These are phyloP conservation scores for Quercus dentata DNA, from an alignment of 306 rosid genomes.

Conservation along the genomic window DNA sequence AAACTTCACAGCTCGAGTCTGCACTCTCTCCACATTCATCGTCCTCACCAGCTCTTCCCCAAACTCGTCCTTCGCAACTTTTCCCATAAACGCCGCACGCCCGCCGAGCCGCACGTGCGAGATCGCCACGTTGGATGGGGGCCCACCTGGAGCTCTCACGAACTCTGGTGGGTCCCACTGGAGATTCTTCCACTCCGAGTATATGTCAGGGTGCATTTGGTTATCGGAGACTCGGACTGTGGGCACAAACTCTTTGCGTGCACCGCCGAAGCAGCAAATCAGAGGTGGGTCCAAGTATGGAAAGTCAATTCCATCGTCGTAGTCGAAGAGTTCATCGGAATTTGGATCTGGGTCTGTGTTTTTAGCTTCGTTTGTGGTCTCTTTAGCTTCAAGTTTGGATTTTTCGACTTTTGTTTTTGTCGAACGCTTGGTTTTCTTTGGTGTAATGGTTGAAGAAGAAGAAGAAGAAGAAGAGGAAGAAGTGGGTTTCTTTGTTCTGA, in stretches of 20 bases:
- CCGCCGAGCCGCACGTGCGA: slow-evolving; percentile 92
- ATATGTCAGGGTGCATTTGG: slow-evolving; percentile 78
- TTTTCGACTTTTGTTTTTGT: slow-evolving; percentile 33
- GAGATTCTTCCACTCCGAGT: slow-evolving; percentile 92
- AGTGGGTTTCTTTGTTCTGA: slow-evolving; percentile 47
- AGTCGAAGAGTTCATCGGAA: slow-evolving; percentile 21
- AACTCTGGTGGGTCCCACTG: slow-evolving; percentile 99
- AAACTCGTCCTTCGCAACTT: slow-evolving; percentile 65
- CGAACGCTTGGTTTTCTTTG: slow-evolving; percentile 39
- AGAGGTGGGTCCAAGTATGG: slow-evolving; percentile 73
- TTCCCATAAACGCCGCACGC: slow-evolving; percentile 83
- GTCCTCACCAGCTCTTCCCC: slow-evolving; percentile 70
- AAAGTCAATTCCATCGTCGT: slow-evolving; percentile 66
- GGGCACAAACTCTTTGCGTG: slow-evolving; percentile 73
- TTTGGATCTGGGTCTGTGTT: slow-evolving; percentile 22
- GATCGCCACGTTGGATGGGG: slow-evolving; percentile 80
- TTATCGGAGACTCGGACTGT: slow-evolving; percentile 70
- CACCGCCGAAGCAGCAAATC: slow-evolving; percentile 88
- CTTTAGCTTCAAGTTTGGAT: slow-evolving; percentile 15
- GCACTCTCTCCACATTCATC: slow-evolving; percentile 81
- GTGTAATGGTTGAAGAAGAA: slow-evolving; percentile 2
- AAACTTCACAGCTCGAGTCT: slow-evolving; percentile 69
- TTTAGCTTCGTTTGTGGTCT: background rate
- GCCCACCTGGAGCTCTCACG: slow-evolving; percentile 76
- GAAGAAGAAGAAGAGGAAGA: slow-evolving; percentile 23